phyloP scores from a whole-genome alignment of 2,329 filamentous ascomycete genomes.

The Raffaelea albimanens region DNA sequence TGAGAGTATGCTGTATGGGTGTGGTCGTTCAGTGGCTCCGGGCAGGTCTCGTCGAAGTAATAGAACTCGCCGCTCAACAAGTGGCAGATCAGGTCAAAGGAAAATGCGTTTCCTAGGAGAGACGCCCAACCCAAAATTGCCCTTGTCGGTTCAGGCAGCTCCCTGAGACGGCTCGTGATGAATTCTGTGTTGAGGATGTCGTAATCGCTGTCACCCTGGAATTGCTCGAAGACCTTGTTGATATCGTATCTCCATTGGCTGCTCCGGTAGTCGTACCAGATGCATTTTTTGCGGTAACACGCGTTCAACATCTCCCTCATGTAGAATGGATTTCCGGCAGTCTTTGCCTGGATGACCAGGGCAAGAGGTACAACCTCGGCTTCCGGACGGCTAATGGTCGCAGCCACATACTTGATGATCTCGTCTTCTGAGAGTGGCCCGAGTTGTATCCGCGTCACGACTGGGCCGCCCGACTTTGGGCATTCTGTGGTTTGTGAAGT shows the following conservation, averaged over 20 bases:
- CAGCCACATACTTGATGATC: slow-evolving; percentile 71
- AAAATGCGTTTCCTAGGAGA: slow-evolving; percentile 72
- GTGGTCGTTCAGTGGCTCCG: slow-evolving; percentile 18
- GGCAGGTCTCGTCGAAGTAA: slow-evolving; percentile 35
- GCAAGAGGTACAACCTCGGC: slow-evolving; percentile 70
- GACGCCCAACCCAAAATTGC: slow-evolving; percentile 81
- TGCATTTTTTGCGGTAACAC: slow-evolving; percentile 76
- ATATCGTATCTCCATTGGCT: slow-evolving; percentile 78
- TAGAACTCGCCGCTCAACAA: slow-evolving; percentile 69
- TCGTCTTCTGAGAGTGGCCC: slow-evolving; percentile 68
- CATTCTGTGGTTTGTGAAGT: slow-evolving; percentile 23
- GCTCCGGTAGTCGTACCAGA: slow-evolving; percentile 83
- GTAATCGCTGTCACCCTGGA: slow-evolving; percentile 68
- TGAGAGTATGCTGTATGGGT: slow-evolving; percentile 46
- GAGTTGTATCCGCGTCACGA: slow-evolving; percentile 62
- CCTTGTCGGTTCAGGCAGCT: slow-evolving; percentile 64
- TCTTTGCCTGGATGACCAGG: slow-evolving; percentile 81
- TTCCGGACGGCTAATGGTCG: slow-evolving; percentile 64
- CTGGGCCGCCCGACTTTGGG: slow-evolving; percentile 37
- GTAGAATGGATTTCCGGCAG: slow-evolving; percentile 81
- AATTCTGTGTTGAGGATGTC: slow-evolving; percentile 76
- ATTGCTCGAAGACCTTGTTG: slow-evolving; percentile 77
- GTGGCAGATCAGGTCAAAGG: slow-evolving; percentile 69
- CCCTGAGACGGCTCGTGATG: slow-evolving; percentile 65
- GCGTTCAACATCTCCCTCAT: slow-evolving; percentile 84